Percentiles rank a stretch among this genome's conserved stretches.
These are phyloP conservation scores for Microcos paniculata DNA, from an alignment of 345 rosid genomes.

Conservation along the genomic window DNA sequence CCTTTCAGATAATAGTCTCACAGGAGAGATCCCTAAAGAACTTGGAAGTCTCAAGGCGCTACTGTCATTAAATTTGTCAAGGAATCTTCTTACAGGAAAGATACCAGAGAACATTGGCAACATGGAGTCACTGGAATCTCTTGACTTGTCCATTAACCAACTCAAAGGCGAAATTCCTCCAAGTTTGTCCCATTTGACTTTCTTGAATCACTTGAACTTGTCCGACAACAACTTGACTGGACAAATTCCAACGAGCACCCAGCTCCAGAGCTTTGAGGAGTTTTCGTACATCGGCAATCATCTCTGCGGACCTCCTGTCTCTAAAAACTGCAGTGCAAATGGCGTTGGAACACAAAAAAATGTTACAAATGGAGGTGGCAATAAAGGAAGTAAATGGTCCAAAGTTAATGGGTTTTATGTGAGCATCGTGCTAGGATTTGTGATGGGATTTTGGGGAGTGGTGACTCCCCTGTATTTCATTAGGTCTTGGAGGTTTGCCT, in stretches of 20 bases:
- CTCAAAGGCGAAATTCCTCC: slow-evolving; percentile 12
- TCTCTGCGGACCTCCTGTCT: slow-evolving; percentile 15
- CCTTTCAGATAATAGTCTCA: background rate
- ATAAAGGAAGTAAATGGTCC: background rate
- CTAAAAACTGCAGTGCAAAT: background rate
- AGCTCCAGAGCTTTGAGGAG: slow-evolving; percentile 18
- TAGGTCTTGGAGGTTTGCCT: background rate
- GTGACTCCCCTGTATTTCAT: background rate
- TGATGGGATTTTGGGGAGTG: slow-evolving; percentile 2
- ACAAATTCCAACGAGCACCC: slow-evolving; percentile 15
- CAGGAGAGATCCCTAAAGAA: slow-evolving; percentile 16
- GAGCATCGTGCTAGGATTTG: slow-evolving; percentile 14
- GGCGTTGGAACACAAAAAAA: background rate
- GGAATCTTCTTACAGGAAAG: background rate
- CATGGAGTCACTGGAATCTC: background rate
- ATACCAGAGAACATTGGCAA: slow-evolving; percentile 9
- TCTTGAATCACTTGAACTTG: slow-evolving; percentile 18
- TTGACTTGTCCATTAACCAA: slow-evolving; percentile 11
- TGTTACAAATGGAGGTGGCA: background rate
- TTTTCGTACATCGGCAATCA: slow-evolving; percentile 14
- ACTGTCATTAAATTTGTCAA: background rate
- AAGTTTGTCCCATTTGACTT: slow-evolving; percentile 7
- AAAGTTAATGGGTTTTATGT: slow-evolving; percentile 12
- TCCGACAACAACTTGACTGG: slow-evolving; percentile 14
- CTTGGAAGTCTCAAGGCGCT: slow-evolving; percentile 1